Evolutionary conservation across 1,284 basidiomycete genomes (phyloP).

Genomic region (Cerrena zonata): DNA sequence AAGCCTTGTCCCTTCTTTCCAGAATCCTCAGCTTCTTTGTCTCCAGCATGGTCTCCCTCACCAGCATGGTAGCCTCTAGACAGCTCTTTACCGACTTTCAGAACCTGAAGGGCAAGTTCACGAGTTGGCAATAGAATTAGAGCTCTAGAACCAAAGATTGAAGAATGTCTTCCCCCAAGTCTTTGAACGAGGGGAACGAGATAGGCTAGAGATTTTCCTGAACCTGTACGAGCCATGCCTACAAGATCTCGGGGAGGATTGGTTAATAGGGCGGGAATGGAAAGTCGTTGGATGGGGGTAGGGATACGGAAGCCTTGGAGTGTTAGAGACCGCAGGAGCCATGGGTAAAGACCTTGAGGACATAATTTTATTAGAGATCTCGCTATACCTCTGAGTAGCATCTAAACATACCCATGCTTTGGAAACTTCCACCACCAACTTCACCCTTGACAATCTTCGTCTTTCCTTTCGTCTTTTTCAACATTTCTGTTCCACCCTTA

Average conservation of each 20-base stretch:
- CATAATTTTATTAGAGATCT: background rate
- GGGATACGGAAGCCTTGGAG: slow-evolving; percentile 93
- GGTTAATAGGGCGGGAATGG: slow-evolving; percentile 82
- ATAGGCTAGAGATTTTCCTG: slow-evolving; percentile 96
- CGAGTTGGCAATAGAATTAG: slow-evolving; percentile 88
- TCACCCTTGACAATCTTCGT: slow-evolving; percentile 62
- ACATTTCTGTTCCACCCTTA: slow-evolving; percentile 61
- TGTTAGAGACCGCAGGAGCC: slow-evolving; percentile 78
- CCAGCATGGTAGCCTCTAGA: slow-evolving; percentile 69
- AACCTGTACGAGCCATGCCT: slow-evolving; percentile 97
- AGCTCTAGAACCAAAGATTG: slow-evolving; percentile 79
- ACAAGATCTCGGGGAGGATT: slow-evolving; percentile 90
- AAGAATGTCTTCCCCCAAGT: slow-evolving; percentile 76
- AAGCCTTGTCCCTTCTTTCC: slow-evolving; percentile 64
- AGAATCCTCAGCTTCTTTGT: slow-evolving; percentile 49
- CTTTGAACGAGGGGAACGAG: slow-evolving; percentile 88
- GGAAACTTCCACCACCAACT: slow-evolving; percentile 79
- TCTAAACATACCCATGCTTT: slow-evolving; percentile 71
- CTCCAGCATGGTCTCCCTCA: slow-evolving; percentile 59
- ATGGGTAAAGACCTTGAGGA: slow-evolving; percentile 77
- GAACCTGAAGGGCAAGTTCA: slow-evolving; percentile 89
- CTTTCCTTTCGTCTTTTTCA: slow-evolving; percentile 70
- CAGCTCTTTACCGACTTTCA: slow-evolving; percentile 92
- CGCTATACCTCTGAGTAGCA: slow-evolving; percentile 3
- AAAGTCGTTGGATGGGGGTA: slow-evolving; percentile 91